A percentile compares a stretch with the other conserved stretches of the same genome.
phyloP scores from a whole-genome alignment of 495 filamentous ascomycete species.

The Penicillium nucicola region DNA sequence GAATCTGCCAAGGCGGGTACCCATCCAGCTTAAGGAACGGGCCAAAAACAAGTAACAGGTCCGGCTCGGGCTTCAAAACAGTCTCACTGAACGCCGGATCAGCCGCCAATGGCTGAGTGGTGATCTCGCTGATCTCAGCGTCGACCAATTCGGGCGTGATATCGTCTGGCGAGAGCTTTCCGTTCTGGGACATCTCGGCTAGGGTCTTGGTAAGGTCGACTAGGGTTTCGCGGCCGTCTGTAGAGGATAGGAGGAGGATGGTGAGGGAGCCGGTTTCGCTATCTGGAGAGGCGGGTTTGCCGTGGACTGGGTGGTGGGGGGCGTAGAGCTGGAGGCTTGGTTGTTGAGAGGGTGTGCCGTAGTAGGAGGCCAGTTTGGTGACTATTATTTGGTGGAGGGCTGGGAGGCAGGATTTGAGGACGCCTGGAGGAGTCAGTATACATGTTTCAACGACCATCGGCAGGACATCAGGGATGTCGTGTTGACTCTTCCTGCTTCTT shows the following conservation, averaged over 20 bases:
- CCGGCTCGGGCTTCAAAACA: constrained; percentile 62
- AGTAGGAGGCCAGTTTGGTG: constrained; percentile 77
- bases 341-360: constrained; percentile 58
- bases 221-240: constrained; percentile 87
- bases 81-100: constrained; percentile 1
- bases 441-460: too few relatives aligned
- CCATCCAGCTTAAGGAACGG: constrained; percentile 78
- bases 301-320: constrained; percentile 58
- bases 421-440: constrained; percentile 48
- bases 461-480: not conserved
- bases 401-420: constrained; percentile 80
- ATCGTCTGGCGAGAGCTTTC: constrained; percentile 73
- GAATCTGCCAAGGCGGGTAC: constrained; percentile 94
- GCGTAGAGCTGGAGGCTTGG: constrained; percentile 70
- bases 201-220: constrained; percentile 95
- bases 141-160: constrained; percentile 87
- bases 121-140: constrained; percentile 71
- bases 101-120: constrained; percentile 32
- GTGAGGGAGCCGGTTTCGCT: constrained; percentile 51
- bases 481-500: constrained; percentile 12
- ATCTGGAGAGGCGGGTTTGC: constrained; percentile 13
- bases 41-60: constrained; percentile 83
- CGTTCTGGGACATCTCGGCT: constrained; percentile 88
- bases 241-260: constrained; percentile 81
- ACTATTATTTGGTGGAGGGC: constrained; percentile 70